phyloP scores from a whole-genome alignment of 2,329 filamentous ascomycete genomes.

The Fusarium xyrophilum region DNA sequence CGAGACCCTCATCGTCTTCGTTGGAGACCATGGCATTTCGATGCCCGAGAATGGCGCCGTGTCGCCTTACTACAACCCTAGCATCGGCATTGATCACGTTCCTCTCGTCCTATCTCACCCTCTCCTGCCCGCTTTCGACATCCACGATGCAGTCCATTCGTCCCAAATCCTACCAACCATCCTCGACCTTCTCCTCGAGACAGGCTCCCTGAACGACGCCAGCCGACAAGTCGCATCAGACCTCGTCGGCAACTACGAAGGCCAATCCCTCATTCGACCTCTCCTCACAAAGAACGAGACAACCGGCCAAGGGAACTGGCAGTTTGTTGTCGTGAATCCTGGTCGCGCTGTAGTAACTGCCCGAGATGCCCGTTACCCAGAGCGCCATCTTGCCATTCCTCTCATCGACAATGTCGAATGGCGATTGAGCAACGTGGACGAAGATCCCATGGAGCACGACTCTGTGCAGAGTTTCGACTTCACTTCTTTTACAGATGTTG shows the following conservation, averaged over 20 bases:
- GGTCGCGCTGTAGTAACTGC: conserved; percentile 44
- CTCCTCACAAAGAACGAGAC: conserved; percentile 10
- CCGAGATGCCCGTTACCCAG: conserved; percentile 42
- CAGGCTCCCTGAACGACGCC: conserved; percentile 37
- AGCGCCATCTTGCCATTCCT: conserved; percentile 44
- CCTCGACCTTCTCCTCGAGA: conserved; percentile 44
- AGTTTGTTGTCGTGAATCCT: conserved; percentile 45
- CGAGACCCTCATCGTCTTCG: conserved; percentile 45
- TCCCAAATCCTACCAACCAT: conserved; percentile 45
- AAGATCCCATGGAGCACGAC: conserved; percentile 39
- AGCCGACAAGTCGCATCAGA: conserved; percentile 34
- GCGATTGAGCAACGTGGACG: conserved; percentile 42
- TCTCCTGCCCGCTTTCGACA: conserved; percentile 39
- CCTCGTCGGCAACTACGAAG: conserved; percentile 43
- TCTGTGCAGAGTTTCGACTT: conserved; percentile 42
- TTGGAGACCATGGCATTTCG: conserved; percentile 46
- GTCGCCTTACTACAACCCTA: conserved; percentile 45
- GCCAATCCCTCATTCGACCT: conserved; percentile 44
- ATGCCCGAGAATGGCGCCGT: conserved; percentile 43
- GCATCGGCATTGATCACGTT: conserved; percentile 42
- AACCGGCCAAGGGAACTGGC: conserved; percentile 43
- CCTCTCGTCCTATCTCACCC: conserved; percentile 46
- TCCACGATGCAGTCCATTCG: conserved; percentile 42
- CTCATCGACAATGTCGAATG: conserved; percentile 44
- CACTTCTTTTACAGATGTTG: conserved; percentile 30